Evolutionary conservation across 129 eudicot species (phyloP), one percentile per base, ranked within the genome.

Genomic region (Flaveria ramosissima): DNA sequence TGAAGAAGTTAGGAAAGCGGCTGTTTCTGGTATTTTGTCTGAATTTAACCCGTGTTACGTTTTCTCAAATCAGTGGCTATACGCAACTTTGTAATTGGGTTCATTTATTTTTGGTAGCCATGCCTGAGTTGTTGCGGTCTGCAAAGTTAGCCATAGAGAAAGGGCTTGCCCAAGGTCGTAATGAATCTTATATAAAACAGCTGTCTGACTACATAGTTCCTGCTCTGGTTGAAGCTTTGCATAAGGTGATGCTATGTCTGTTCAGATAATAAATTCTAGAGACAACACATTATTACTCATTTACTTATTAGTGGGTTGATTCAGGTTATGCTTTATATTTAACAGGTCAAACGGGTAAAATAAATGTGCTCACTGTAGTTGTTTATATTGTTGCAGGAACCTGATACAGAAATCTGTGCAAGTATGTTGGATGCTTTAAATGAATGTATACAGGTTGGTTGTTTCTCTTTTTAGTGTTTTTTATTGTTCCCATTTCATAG

Each of bases 1-100:
- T 73, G 99, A 95, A 77, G 99, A 95, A 88, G 99, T 95, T 52
- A 83, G 99, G 78, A 92, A 88, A 83, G 99, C 99, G 57, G 97
- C 99, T 68, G 99, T 95, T 83, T 89, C 99, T 75, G 99, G 99
- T 95, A 72, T 45, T 32, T 63, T 11, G 6, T n/a, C 71, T 60
- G 20, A 9, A 59, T 32, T 78, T 19, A 70, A 24, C 9, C 10
- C 5, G 17, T 15, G 16, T 2, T 63, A 16, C 69, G 16, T 32
- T 63, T 63, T 15, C 69, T 63, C 46, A 30, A 27, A 63, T 63
- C 69, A 63, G 13, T 62, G 63, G 68, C 23, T 30, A 36, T 63
- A 30, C 10, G 32, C 7, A 63, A 46, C 60, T 52, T 64, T 67
- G 21, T 27, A n/a, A 10, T 16, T 13, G 7, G 23, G 53, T 50